Percentiles rank a stretch among this genome's conserved stretches.
Evolutionary conservation across 208 protist genomes (phyloP).

Genomic region (Acanthamoeba polyphaga): DNA sequence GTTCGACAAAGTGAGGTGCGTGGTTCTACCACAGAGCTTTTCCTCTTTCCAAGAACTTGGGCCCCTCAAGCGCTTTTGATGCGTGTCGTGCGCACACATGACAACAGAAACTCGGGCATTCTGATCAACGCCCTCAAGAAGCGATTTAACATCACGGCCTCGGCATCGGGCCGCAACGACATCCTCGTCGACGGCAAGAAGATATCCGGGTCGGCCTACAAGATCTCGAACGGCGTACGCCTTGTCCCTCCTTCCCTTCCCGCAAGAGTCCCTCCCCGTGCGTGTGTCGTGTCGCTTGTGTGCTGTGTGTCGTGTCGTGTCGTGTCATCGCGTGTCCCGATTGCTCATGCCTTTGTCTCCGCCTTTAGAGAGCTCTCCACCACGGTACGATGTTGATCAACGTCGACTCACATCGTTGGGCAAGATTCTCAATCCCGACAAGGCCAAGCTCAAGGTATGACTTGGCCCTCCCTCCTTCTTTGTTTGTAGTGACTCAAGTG

Average conservation of each 20-base stretch:
- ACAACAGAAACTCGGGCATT: conserved; percentile 51
- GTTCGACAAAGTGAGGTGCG: conserved; percentile 33
- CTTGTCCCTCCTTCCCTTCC: no score
- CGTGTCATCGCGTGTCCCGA: background rate
- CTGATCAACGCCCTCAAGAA: conserved; percentile 62
- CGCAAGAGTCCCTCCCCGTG: no score
- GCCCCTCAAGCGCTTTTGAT: no score
- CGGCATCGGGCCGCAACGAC: conserved; percentile 62
- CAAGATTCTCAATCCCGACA: conserved; percentile 51
- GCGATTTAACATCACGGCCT: conserved; percentile 50
- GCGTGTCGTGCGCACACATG: no score
- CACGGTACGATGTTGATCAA: conserved; percentile 74
- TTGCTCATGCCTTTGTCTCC: background rate
- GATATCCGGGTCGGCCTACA: conserved; percentile 60
- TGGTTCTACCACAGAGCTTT: background rate
- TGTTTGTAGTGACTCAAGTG: background rate
- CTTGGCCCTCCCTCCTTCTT: background rate
- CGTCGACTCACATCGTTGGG: conserved; percentile 60
- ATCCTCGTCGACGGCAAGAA: conserved; percentile 66
- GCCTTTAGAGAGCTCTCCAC: conserved; percentile 29
- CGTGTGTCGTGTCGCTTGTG: no score
- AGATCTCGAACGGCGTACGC: conserved; percentile 22
- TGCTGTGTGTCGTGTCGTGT: background rate
- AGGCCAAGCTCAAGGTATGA: conserved; percentile 72
- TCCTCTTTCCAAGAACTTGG: no score